Base-by-base conservation (phyloP, 2,329 filamentous ascomycete species). In the Xylariaceae sp. region DNA sequence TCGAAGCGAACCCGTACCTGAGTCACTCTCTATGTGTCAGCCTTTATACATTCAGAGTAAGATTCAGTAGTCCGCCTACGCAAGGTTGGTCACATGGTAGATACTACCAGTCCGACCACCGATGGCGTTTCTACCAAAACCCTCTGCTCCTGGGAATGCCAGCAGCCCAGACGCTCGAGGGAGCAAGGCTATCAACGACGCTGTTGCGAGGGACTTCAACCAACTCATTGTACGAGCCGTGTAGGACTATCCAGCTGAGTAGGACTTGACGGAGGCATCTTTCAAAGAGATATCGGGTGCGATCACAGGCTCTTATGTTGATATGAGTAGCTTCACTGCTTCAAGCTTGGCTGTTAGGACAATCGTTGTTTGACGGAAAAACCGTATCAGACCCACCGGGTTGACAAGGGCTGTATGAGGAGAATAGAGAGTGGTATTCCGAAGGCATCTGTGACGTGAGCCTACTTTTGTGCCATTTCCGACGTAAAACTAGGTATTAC, bases 101-200 rank as follows among this genome's bases (percentile, higher is more conserved):
- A 78, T 75, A 3, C 70, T 72, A 24, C 77, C 77, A 15, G 71
- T 70, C 33, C 76, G 72, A 6, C 78, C 77, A 23, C 78, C 77
- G 5, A 73, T 68, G 3, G 77, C 76, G 39, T 76, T 69, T 42
- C 72, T 71, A 10, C 77, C 78, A 55, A 80, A 78, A 9, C 77
- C 77, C 66, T 80, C 77, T 8, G 78, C 78, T 16, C 77, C 77
- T 3, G 77, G 77, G 59, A 81, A 81, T 32, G 78, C 77, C 26
- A 57, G 60, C 50, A 33, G 58, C 37, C 13, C 51, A 2, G 50
- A 48, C 54, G 18, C 53, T 27, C 16, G 52, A 10, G 57, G 46
- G 10, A 58, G 39, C 10, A 61, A 37, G 26, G 53, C 54, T 2
- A 65, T 39, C 7, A 41, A 52, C 16, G 42, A 35, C 5, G 49